Percentiles rank a stretch among this genome's conserved stretches.
Conservation (phyloP, 1,284 basidiomycete genomes). For the Malassezia sympodialis region DNA sequence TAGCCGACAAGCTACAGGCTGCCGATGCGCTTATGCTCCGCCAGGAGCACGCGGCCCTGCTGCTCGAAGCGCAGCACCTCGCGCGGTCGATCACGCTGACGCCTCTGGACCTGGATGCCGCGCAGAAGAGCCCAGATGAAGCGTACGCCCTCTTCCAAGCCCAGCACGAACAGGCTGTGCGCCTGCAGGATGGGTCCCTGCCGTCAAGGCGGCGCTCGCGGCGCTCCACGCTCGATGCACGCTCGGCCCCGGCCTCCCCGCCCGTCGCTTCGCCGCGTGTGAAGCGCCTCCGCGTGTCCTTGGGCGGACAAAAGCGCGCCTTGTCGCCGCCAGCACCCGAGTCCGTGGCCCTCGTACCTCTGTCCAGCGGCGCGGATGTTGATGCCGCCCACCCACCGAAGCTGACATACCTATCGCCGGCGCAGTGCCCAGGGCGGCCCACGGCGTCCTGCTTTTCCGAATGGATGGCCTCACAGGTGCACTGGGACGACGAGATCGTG, state of each 20-base stretch:
- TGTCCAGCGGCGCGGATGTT: constrained; percentile 3
- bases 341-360: neutral
- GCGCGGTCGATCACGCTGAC: constrained; percentile 37
- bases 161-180: neutral
- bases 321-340: neutral
- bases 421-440: constrained; percentile 19
- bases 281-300: neutral
- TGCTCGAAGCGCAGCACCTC: constrained; percentile 38
- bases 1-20: neutral
- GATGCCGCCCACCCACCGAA: constrained; percentile 1
- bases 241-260: neutral
- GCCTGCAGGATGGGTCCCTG: neutral
- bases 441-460: neutral
- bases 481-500: constrained; percentile 23
- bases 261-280: neutral
- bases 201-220: neutral
- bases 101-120: constrained; percentile 32
- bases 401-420: constrained; percentile 16
- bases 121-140: constrained; percentile 25
- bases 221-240: neutral
- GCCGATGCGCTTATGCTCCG: constrained; percentile 19
- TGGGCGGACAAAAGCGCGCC: neutral
- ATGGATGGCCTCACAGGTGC: constrained; percentile 7
- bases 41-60: constrained; percentile 31
- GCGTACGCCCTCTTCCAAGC: constrained; percentile 30